Conservation (phyloP, 768 basidiomycete species). For the Postia placenta region DNA sequence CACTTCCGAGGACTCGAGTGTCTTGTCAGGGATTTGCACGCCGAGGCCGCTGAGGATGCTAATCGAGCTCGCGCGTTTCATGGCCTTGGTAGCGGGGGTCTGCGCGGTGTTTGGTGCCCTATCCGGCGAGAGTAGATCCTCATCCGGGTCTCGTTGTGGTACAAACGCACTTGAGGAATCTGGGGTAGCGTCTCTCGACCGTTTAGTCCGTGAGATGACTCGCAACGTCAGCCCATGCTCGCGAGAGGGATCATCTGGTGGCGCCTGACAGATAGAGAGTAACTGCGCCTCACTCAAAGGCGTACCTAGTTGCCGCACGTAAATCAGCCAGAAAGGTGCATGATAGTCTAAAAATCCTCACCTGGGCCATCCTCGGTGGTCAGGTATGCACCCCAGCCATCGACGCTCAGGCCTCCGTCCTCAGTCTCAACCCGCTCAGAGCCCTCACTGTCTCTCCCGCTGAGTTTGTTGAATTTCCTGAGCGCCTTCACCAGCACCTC, state of each 20-base stretch:
- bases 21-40: conserved; percentile 70
- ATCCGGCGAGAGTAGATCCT: conserved; percentile 12
- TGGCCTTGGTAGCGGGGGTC: conserved; percentile 32
- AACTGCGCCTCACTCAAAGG: conserved; percentile 80
- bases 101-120: not conserved
- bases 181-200: conserved; percentile 21
- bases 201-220: conserved; percentile 38
- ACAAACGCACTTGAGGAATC: conserved; percentile 26
- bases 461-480: conserved; percentile 79
- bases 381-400: conserved; percentile 88
- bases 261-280: conserved; percentile 75
- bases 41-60: conserved; percentile 93
- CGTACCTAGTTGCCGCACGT: conserved; percentile 38
- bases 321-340: not conserved
- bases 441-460: conserved; percentile 32
- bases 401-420: conserved; percentile 73
- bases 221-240: conserved; percentile 77
- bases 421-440: conserved; percentile 57
- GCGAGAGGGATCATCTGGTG: conserved; percentile 70
- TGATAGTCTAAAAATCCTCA: conserved; percentile 27
- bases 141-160: conserved; percentile 30
- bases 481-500: conserved; percentile 87
- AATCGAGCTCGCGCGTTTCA: conserved; percentile 91
- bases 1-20: conserved; percentile 37
- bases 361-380: conserved; percentile 51